Percentiles rank a stretch among this genome's conserved stretches.
These are phyloP conservation scores for Schwanniomyces pseudopolymorphus DNA, from an alignment of 805 yeast species.

Conservation along the genomic window DNA sequence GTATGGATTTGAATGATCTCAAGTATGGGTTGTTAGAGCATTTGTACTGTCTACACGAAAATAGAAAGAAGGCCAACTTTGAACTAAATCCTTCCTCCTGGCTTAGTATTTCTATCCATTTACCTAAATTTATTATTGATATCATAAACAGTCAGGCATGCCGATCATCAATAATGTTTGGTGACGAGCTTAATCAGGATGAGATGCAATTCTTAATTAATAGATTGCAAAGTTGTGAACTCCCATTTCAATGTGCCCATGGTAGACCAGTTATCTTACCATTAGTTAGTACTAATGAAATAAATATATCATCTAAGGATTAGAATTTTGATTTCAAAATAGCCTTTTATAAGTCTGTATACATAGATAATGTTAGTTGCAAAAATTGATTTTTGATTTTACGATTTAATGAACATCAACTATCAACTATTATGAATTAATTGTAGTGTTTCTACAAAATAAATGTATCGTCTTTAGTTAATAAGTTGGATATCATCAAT, in stretches of 20 bases:
- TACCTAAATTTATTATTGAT: constrained; percentile 55
- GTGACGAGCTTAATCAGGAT: constrained; percentile 43
- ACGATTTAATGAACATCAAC: too few relatives aligned
- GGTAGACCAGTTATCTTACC: constrained; percentile 78
- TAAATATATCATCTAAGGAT: neutral
- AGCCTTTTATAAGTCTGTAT: too few relatives aligned
- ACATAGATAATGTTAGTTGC: too few relatives aligned
- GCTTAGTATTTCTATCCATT: constrained; percentile 17
- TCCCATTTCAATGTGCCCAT: constrained; percentile 83
- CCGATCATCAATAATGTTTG: constrained; percentile 70
- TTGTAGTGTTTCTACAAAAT: too few relatives aligned
- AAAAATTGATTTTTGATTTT: too few relatives aligned
- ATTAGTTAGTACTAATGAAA: constrained; percentile 23
- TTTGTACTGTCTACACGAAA: constrained; percentile 39
- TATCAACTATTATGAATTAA: too few relatives aligned
- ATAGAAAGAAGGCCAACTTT: constrained; percentile 42
- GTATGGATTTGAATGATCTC: constrained; percentile 26
- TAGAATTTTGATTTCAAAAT: too few relatives aligned
- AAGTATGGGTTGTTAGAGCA: constrained; percentile 44
- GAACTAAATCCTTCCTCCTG: constrained; percentile 18
- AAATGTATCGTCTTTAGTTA: too few relatives aligned
- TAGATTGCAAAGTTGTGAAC: constrained; percentile 45
- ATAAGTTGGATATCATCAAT: too few relatives aligned
- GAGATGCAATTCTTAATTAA: constrained; percentile 49
- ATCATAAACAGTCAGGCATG: constrained; percentile 64